Conservation (phyloP, 768 basidiomycete species). For the Macrolepiota dolichaula region DNA sequence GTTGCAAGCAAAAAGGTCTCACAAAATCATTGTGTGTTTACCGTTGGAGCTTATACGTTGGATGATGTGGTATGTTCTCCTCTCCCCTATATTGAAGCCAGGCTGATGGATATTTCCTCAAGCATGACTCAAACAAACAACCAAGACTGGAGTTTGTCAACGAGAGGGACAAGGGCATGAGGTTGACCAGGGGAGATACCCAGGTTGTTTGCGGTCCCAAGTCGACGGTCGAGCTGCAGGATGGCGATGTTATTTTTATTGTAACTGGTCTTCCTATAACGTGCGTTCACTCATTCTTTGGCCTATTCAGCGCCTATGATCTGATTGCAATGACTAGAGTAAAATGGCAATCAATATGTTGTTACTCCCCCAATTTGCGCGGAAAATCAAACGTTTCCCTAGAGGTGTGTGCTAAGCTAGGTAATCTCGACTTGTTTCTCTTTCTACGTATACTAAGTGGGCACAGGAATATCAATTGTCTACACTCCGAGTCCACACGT, state of each 20-base stretch:
- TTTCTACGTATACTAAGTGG: not conserved
- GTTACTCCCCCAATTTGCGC: conserved; percentile 37
- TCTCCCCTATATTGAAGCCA: not conserved
- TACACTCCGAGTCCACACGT: conserved; percentile 39
- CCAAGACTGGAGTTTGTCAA: conserved; percentile 50
- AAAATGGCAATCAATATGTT: conserved; percentile 49
- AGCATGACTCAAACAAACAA: conserved; percentile 47
- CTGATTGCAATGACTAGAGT: conserved; percentile 30
- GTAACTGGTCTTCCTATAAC: conserved; percentile 36
- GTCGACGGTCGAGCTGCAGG: conserved; percentile 39
- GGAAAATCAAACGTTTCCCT: conserved; percentile 33
- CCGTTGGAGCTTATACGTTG: conserved; percentile 46
- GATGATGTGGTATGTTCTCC: conserved; percentile 52
- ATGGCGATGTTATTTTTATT: conserved; percentile 52
- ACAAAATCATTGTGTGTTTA: conserved; percentile 53
- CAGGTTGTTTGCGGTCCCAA: conserved; percentile 31
- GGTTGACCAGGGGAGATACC: conserved; percentile 35
- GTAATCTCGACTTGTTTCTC: conserved; percentile 25
- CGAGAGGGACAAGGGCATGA: conserved; percentile 43
- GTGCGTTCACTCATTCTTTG: conserved; percentile 36
- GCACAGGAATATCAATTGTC: conserved; percentile 53
- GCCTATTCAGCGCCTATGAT: not conserved
- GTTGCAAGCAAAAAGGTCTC: conserved; percentile 67
- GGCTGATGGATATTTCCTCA: not conserved
- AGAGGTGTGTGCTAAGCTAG: conserved; percentile 48